Percentiles rank a stretch among this genome's conserved stretches.
Evolutionary conservation across 2,329 filamentous ascomycete species (phyloP).

Genomic region (Hypoxylon sp.): DNA sequence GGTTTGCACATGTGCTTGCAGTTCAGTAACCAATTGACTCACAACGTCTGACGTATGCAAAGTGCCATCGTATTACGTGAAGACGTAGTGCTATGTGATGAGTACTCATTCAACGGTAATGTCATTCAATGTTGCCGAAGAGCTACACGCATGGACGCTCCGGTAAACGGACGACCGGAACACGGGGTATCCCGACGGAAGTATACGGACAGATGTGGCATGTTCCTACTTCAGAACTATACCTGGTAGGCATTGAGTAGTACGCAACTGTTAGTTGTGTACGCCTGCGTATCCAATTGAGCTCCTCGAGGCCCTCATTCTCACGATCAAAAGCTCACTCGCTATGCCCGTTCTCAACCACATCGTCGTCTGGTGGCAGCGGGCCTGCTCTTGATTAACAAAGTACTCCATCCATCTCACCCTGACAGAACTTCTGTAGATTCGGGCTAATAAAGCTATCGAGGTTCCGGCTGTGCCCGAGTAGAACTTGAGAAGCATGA

Average conservation of each 20-base stretch:
- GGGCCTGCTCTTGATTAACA: no score
- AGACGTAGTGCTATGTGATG: neutral
- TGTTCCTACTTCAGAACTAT: neutral
- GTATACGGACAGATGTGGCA: neutral
- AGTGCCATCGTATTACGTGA: neutral
- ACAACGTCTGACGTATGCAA: neutral
- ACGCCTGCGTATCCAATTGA: neutral
- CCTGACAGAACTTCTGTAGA: conserved; percentile 48
- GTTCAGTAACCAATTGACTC: neutral
- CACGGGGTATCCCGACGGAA: neutral
- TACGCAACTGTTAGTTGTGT: neutral
- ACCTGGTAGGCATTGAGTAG: neutral
- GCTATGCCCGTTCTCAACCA: conserved; percentile 46
- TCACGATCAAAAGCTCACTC: conserved; percentile 55
- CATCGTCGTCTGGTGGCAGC: conserved; percentile 45
- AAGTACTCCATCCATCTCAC: conserved; percentile 45
- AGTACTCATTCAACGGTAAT: neutral
- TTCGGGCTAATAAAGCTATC: conserved; percentile 57
- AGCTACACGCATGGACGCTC: neutral
- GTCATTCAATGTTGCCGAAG: neutral
- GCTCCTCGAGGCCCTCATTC: no score
- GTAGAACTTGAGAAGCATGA: conserved; percentile 57
- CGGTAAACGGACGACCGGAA: neutral
- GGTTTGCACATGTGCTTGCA: neutral
- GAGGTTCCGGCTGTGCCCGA: conserved; percentile 60